A percentile compares a stretch with the other conserved stretches of the same genome.
These are phyloP conservation scores for Puccinia coronata DNA, from an alignment of 1,284 basidiomycete species.

Conservation along the genomic window DNA sequence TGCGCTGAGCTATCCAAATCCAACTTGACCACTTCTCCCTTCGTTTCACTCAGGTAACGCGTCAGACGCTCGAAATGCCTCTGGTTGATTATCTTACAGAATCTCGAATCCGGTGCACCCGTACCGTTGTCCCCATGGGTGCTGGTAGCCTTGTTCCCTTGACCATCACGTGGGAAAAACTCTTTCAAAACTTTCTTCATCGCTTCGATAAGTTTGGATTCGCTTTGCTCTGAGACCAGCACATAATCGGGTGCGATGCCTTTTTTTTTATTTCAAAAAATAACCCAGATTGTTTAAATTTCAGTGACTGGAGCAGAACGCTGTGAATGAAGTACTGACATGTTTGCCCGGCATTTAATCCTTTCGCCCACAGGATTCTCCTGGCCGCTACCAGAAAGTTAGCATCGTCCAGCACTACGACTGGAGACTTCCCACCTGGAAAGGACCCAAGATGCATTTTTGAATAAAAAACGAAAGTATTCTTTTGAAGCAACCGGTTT, in stretches of 20 bases:
- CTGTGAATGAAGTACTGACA: constrained; percentile 45
- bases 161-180: constrained; percentile 54
- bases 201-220: constrained; percentile 55
- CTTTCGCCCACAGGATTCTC: constrained; percentile 60
- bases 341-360: constrained; percentile 59
- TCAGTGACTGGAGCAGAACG: too few species aligned
- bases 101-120: constrained; percentile 52
- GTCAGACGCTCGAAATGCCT: constrained; percentile 59
- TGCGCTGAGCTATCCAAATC: constrained; percentile 48
- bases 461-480: not conserved
- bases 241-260: constrained; percentile 59
- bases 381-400: constrained; percentile 58
- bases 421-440: constrained; percentile 60
- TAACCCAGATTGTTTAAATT: too few species aligned
- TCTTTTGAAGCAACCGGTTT: constrained; percentile 53
- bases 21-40: constrained; percentile 58
- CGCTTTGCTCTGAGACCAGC: constrained; percentile 55
- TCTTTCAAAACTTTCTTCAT: constrained; percentile 55
- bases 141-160: not conserved
- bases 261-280: constrained; percentile 52
- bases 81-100: constrained; percentile 57
- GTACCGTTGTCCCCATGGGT: constrained; percentile 42
- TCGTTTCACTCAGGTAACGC: constrained; percentile 56
- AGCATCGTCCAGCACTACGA: constrained; percentile 59
- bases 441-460: not conserved